These are phyloP conservation scores for Boletus huronensis DNA, from an alignment of 768 basidiomycete genomes.

Conservation along the genomic window DNA sequence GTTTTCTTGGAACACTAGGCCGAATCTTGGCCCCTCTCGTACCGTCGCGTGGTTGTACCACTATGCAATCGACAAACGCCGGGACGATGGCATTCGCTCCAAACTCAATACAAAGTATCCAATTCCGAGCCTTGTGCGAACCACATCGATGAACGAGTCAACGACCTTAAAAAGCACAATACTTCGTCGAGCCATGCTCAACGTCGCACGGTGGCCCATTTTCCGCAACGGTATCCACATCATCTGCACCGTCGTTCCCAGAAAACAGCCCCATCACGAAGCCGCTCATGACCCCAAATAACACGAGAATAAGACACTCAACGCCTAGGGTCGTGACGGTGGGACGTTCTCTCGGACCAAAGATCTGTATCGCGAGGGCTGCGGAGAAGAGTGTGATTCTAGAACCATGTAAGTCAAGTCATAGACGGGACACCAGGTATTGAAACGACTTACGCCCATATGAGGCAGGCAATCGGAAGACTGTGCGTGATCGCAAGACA, in stretches of 20 bases:
- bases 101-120: neutral
- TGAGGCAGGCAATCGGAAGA: conserved; percentile 10
- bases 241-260: neutral
- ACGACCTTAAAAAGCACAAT: neutral
- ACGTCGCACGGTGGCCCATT: neutral
- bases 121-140: neutral
- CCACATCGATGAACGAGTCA: neutral
- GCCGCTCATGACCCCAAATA: neutral
- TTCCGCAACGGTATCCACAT: neutral
- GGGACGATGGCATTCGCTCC: too few relatives aligned
- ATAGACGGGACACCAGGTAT: neutral
- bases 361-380: conserved; percentile 8
- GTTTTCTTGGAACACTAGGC: too few relatives aligned
- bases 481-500: conserved; percentile 15
- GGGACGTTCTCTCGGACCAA: neutral
- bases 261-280: conserved; percentile 1
- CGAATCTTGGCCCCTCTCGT: too few relatives aligned
- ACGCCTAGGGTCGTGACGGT: conserved; percentile 1
- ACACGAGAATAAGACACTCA: conserved; percentile 5
- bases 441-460: conserved; percentile 5
- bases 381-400: neutral
- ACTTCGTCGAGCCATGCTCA: neutral
- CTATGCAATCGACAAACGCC: too few relatives aligned
- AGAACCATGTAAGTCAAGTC: neutral
- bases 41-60: too few relatives aligned